Evolutionary conservation across 148 eudicot genomes (phyloP).

Genomic region (Chenopodium suecicum): DNA sequence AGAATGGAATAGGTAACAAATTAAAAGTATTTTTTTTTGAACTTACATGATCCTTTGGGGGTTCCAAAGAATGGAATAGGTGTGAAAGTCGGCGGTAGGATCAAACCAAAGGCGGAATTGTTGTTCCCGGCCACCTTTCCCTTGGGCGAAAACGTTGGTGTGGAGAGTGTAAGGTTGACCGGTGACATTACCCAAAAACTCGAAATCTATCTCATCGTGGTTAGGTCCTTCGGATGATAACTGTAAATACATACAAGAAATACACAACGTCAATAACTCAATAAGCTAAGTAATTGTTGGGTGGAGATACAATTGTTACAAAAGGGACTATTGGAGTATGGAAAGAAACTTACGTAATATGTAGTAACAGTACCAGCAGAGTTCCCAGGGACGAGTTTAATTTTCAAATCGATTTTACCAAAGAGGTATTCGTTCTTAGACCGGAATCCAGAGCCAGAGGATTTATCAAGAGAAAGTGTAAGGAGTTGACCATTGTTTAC

Average conservation of each 20-base stretch:
- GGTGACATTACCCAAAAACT: conserved; percentile 31
- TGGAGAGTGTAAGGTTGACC: conserved; percentile 39
- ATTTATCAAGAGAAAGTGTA: conserved; percentile 27
- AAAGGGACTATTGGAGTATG: too few species aligned
- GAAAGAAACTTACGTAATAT: conserved; percentile 23
- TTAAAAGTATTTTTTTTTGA: background rate
- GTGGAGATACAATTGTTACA: too few species aligned
- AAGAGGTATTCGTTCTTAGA: conserved; percentile 29
- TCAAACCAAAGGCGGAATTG: conserved; percentile 40
- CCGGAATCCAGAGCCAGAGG: conserved; percentile 36
- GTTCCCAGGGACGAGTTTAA: conserved; percentile 36
- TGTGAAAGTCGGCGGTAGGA: conserved; percentile 35
- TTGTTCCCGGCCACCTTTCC: conserved; percentile 34
- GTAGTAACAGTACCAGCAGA: conserved; percentile 41
- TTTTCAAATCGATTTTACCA: conserved; percentile 33
- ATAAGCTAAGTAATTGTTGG: too few species aligned
- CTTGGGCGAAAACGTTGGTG: conserved; percentile 32
- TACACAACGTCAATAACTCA: background rate
- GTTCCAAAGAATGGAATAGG: conserved; percentile 40
- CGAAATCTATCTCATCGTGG: conserved; percentile 34
- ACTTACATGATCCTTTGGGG: conserved; percentile 35
- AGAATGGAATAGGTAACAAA: too few species aligned
- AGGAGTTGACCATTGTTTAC: conserved; percentile 28
- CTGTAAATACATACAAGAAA: conserved; percentile 1
- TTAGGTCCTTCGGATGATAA: conserved; percentile 34